phyloP scores from a whole-genome alignment of 345 rosid genomes.

The Gossypium raimondii region DNA sequence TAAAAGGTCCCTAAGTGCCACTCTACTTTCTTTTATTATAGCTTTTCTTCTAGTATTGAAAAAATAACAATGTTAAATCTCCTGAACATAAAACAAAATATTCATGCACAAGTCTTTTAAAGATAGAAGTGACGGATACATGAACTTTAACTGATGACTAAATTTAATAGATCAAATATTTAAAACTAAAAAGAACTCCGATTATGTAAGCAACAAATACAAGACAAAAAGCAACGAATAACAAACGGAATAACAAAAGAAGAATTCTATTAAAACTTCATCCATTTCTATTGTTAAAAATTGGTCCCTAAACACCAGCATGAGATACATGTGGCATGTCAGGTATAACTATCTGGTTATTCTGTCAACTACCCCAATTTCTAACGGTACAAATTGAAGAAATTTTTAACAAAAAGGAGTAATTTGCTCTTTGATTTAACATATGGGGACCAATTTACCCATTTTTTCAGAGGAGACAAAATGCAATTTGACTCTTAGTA shows the following conservation, averaged over 20 bases:
- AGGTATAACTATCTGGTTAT: too few relatives aligned
- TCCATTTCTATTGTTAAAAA: too few relatives aligned
- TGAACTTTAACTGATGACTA: not conserved
- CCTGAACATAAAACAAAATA: not conserved
- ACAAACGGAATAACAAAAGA: not conserved
- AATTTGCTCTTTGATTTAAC: too few relatives aligned
- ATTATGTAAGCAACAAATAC: not conserved
- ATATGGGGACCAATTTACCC: too few relatives aligned
- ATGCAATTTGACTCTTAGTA: too few relatives aligned
- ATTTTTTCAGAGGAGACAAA: too few relatives aligned
- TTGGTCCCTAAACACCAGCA: too few relatives aligned
- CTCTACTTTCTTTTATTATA: not conserved
- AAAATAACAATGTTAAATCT: not conserved
- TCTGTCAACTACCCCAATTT: too few relatives aligned
- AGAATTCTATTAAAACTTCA: too few relatives aligned
- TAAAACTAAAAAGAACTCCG: not conserved
- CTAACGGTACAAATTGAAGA: too few relatives aligned
- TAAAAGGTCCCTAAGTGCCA: not conserved
- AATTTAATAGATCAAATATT: not conserved
- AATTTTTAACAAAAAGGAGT: too few relatives aligned
- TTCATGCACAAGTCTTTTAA: not conserved
- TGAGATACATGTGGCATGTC: too few relatives aligned
- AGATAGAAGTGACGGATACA: not conserved
- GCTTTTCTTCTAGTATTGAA: not conserved
- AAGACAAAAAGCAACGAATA: not conserved